These are phyloP conservation scores for Lichtheimia hyalospora DNA, from an alignment of 371 early-diverging fungal species.

Conservation along the genomic window DNA sequence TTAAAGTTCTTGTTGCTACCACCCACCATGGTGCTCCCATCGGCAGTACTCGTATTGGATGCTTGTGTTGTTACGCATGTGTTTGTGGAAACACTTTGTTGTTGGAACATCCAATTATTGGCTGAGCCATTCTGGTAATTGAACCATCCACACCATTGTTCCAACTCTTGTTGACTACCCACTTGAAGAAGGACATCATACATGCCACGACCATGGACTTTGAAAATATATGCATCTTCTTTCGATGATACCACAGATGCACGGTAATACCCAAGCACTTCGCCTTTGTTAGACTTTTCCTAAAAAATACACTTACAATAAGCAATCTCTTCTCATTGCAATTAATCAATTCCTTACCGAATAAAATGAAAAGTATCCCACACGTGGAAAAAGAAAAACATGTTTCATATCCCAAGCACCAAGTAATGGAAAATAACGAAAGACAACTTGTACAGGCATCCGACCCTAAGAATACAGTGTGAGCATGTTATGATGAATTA, in stretches of 20 bases:
- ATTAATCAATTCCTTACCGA: conserved; percentile 32
- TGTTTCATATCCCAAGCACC: conserved; percentile 61
- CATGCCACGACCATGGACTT: conserved; percentile 39
- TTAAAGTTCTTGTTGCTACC: neutral
- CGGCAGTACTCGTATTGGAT: neutral
- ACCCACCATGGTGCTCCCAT: neutral
- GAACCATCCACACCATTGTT: conserved; percentile 47
- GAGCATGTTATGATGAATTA: neutral
- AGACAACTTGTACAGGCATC: conserved; percentile 48
- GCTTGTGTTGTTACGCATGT: no score
- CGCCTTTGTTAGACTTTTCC: conserved; percentile 41
- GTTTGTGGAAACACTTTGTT: no score
- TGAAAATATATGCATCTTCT: conserved; percentile 41
- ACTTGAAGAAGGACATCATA: conserved; percentile 53
- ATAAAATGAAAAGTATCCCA: conserved; percentile 54
- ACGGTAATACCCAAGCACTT: conserved; percentile 43
- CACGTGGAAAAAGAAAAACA: conserved; percentile 47
- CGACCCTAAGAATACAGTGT: conserved; percentile 17
- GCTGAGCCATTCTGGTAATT: conserved; percentile 12
- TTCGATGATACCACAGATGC: conserved; percentile 34
- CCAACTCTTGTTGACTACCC: conserved; percentile 35
- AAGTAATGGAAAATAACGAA: conserved; percentile 48
- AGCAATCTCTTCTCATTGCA: conserved; percentile 20
- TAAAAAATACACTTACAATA: conserved; percentile 14
- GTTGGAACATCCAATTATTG: no score